Base-by-base conservation (phyloP, 345 rosid species). In the Eucalyptus pumila region DNA sequence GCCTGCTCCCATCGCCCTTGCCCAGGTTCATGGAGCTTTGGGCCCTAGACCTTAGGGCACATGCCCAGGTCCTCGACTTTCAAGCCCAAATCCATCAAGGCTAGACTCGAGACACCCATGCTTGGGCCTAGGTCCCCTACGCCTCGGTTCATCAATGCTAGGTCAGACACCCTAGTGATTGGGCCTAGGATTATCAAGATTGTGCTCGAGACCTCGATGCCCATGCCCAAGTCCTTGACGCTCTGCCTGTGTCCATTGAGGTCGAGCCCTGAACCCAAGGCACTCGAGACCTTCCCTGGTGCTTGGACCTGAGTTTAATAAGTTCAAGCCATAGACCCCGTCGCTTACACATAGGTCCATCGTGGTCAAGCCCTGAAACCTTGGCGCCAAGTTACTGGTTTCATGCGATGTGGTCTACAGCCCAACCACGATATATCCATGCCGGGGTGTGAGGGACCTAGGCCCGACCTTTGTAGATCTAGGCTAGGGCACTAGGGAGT, bases 181-280 rank as follows among this genome's bases (percentile, higher is more conserved):
- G 62, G 30, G 13, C 13, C 30, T 9, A 56, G 30, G 30, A 9
- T 26, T 26, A 56, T 56, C 62, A 56, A 56, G 30, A 27, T 11
- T 24, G 62, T 56, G 62, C 62, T 5, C 0, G 1, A 21, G 27
- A 54, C 27, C 11, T 8, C 5, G 2, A 56, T 24, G 6, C 13
- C 62, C 30, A 24, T 56, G 2, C 30, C 14, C 3, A 0, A 23
- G 30, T 56, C 30, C 30, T 26, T 23, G 30, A 26, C 2, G 0
- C 30, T 4, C 13, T 5, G 13, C 3, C 1, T 11, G 3, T 23
- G 62, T 56, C 62, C 30, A 24, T 56, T 1, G 3, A 24, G 62
- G 30, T 56, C 6, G 0, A 26, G 62, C 62, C 62, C 6, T 0
- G 3, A 26, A 56, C 30, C 14, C 3, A 9, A 0, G 14, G 62